Evolutionary conservation across 345 rosid genomes (phyloP), one percentile per base, ranked within the genome.

Genomic region (Lenwebbia sp.): DNA sequence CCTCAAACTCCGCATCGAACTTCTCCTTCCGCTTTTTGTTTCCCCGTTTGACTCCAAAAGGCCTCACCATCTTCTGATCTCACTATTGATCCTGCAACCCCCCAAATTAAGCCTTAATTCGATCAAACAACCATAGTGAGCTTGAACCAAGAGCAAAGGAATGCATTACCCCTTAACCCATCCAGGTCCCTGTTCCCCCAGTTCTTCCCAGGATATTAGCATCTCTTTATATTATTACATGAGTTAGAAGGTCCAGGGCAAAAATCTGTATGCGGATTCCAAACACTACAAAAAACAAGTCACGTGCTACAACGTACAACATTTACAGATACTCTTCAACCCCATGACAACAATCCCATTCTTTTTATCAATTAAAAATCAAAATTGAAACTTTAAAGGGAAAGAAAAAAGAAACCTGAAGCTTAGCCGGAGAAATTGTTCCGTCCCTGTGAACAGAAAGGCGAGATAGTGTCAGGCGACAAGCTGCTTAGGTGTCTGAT

Each of bases 21-120:
- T 88, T 92, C 88, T 94, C 95, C 57, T 62, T 94, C 88, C 91
- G 92, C 94, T 92, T 94, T 86, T 92, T 89, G 91, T 93, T 96
- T 82, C 91, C 87, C 89, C 94, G 94, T 84, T 95, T 95, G 30
- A 92, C 83, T 76, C 90, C 93, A 84, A 89, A 94, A 4, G 93
- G 92, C 91, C 96, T 83, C 89, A 92, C 96, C 98, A 96, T 96
- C 75, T 88, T 87, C 85, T 65, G 7, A 84, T 10, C 84, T 21
- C 84, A 49, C 49, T 70, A 70, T 33, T 1, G 14, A 70, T 37
- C 47, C 81, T 70, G 81, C 81, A 70, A 37, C 44, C 76, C 19
- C 81, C 44, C 37, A 60, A 60, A 13, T 58, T 13, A 6, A 60
- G 70, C 70, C 33, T 13, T 60, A 7, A 15, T 62, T 65, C 6